phyloP scores from a whole-genome alignment of 208 protist genomes.

The Crithidia sp. region DNA sequence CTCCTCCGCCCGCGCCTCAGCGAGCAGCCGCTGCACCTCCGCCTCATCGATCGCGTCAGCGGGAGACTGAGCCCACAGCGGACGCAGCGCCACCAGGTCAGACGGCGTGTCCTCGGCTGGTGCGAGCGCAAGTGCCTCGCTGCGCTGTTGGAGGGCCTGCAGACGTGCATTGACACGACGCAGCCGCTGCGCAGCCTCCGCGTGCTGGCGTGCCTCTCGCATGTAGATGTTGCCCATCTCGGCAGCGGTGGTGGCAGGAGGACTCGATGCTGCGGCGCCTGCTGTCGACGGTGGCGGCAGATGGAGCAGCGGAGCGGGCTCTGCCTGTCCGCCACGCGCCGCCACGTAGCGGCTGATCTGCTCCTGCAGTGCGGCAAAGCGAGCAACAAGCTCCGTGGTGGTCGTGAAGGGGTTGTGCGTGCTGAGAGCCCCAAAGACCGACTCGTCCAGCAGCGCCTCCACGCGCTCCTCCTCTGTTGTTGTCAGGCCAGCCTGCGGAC shows the following conservation, averaged over 20 bases:
- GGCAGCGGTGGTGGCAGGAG: not conserved
- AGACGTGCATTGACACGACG: constrained; percentile 54
- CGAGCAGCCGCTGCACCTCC: constrained; percentile 46
- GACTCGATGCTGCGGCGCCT: not conserved
- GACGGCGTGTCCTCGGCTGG: constrained; percentile 16
- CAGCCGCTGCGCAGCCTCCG: constrained; percentile 20
- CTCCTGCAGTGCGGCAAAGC: constrained; percentile 10
- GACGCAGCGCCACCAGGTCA: constrained; percentile 6
- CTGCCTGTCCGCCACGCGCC: not conserved
- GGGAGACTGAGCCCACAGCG: constrained; percentile 22
- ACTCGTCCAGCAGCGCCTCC: constrained; percentile 37
- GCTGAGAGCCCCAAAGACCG: constrained; percentile 13
- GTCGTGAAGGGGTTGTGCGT: constrained; percentile 40
- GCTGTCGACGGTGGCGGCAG: not conserved
- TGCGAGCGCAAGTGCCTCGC: constrained; percentile 18
- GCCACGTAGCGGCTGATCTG: constrained; percentile 16
- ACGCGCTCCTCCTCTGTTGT: constrained; percentile 52
- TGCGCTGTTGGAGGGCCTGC: constrained; percentile 18
- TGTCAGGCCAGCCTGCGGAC: constrained; percentile 17
- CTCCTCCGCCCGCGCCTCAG: constrained; percentile 51
- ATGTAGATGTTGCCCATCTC: constrained; percentile 63
- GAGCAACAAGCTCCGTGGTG: constrained; percentile 22
- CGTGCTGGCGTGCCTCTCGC: constrained; percentile 22
- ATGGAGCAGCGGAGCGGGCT: not conserved
- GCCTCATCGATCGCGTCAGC: constrained; percentile 19